These are phyloP conservation scores for Trichophyton benhamiae DNA, from an alignment of 2,329 filamentous ascomycete genomes.

Conservation along the genomic window DNA sequence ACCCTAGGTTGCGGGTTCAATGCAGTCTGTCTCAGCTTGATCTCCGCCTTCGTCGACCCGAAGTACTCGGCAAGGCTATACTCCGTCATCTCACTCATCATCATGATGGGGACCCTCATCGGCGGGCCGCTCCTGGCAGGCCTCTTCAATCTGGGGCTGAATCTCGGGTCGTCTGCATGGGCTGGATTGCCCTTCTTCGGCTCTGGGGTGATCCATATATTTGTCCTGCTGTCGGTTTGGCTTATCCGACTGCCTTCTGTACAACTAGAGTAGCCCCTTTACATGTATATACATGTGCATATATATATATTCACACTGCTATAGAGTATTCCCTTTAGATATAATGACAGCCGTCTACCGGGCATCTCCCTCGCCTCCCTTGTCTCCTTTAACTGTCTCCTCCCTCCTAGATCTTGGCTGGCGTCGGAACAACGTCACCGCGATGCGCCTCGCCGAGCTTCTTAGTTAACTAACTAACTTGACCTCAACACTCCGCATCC, in stretches of 20 bases:
- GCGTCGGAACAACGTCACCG: not conserved
- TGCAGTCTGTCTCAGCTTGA: constrained; percentile 35
- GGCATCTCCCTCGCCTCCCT: not conserved
- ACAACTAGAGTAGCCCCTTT: not conserved
- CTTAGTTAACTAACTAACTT: not conserved
- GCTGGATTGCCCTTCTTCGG: constrained; percentile 38
- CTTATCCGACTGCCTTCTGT: constrained; percentile 8
- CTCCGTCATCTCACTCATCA: constrained; percentile 38
- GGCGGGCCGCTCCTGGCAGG: constrained; percentile 36
- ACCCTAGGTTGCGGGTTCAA: constrained; percentile 39
- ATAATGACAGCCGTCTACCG: not conserved
- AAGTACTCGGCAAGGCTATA: constrained; percentile 39
- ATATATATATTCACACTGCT: not conserved
- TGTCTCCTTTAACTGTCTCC: not conserved
- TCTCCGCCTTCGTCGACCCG: constrained; percentile 37
- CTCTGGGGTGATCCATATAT: constrained; percentile 23
- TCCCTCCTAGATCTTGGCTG: not conserved
- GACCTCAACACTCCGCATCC: not conserved
- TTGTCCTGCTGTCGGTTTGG: constrained; percentile 9
- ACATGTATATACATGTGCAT: not conserved
- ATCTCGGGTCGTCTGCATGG: constrained; percentile 33
- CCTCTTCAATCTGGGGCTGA: constrained; percentile 37
- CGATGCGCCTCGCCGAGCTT: not conserved
- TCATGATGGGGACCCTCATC: constrained; percentile 36
- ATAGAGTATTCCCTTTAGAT: not conserved